phyloP scores from a whole-genome alignment of 495 filamentous ascomycete genomes.

The Penicillium steckii region DNA sequence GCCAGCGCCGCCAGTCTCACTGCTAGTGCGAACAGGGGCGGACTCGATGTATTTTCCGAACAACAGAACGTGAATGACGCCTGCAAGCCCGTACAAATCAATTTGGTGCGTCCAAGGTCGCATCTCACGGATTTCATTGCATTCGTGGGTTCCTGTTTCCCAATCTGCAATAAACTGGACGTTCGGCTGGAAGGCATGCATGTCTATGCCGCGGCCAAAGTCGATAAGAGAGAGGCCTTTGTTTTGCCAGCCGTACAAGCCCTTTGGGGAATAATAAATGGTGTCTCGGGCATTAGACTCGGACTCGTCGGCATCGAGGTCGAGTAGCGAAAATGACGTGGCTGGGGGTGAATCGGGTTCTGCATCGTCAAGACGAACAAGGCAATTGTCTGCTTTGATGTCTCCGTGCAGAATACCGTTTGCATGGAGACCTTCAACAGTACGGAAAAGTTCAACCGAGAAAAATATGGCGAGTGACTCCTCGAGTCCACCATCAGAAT shows the following conservation, averaged over 20 bases:
- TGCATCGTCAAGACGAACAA: slow-evolving; percentile 71
- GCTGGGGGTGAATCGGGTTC: slow-evolving; percentile 21
- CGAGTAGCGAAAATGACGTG: slow-evolving; percentile 29
- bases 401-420: slow-evolving; percentile 87
- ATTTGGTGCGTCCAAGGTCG: slow-evolving; percentile 95
- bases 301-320: slow-evolving; percentile 40
- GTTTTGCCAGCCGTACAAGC: slow-evolving; percentile 70
- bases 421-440: slow-evolving; percentile 80
- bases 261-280: slow-evolving; percentile 64
- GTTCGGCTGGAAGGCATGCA: slow-evolving; percentile 71
- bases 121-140: slow-evolving; percentile 89
- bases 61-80: slow-evolving; percentile 78
- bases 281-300: slow-evolving; percentile 42
- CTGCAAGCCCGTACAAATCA: slow-evolving; percentile 90
- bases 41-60: slow-evolving; percentile 96
- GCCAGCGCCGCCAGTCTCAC: slow-evolving; percentile 10
- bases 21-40: slow-evolving; percentile 44
- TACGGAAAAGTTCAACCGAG: slow-evolving; percentile 84
- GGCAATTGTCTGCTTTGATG: slow-evolving; percentile 91
- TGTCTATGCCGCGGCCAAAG: slow-evolving; percentile 93
- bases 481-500: slow-evolving; percentile 67
- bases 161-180: slow-evolving; percentile 95
- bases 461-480: slow-evolving; percentile 94
- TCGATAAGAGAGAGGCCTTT: slow-evolving; percentile 89
- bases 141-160: slow-evolving; percentile 80